Evolutionary conservation across 441 rosid species (phyloP), one percentile per base, ranked within the genome.

Genomic region (Pelargonium exstipulatum): DNA sequence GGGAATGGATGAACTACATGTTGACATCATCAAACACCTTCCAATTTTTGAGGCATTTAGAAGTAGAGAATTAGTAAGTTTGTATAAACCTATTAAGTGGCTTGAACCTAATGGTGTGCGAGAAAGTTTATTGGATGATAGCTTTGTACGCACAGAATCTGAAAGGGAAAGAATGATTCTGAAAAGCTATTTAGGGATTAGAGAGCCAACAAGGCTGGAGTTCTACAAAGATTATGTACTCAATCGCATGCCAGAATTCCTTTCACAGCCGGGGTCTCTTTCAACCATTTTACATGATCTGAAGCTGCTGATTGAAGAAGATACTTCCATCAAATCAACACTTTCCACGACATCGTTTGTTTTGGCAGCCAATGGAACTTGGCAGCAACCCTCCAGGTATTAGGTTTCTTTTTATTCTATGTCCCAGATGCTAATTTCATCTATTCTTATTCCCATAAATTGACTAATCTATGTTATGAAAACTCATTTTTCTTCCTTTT

Each of bases 361-460:
- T 80, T 86, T 90, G 69, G 87, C 92, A 62, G 96, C 89, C 61
- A 77, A 95, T 78, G 97, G 98, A 80, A 81, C 83, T 66, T 95
- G 99, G 99, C 90, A 87, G 83, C 89, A 86, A 61, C 96, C 99
- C 68, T 92, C 93, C 71, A 90, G 99, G 99, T 92, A 69, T 26
- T n/a, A 20, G 42, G 14, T 45, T 45, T 45, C 57, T 10, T 46
- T 65, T 16, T 18, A 17, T 65, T 65, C 57, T 20, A 37, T 17
- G 2, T 45, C 53, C 55, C 9, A 45, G 35, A 64, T 22, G 35
- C 22, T 66, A 42, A 42, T 42, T 46, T 66, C 13, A 66, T 58
- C 17, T 62, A 32, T 37, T 29, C 65, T 62, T 26, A 26, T 61
- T n/a, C 32, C 17, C 16, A 61, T 7, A 2, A 7, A 1, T 40